Percentiles rank a stretch among this genome's conserved stretches.
Conservation (phyloP, 345 rosid species). For the Citrus mangshanensis region DNA sequence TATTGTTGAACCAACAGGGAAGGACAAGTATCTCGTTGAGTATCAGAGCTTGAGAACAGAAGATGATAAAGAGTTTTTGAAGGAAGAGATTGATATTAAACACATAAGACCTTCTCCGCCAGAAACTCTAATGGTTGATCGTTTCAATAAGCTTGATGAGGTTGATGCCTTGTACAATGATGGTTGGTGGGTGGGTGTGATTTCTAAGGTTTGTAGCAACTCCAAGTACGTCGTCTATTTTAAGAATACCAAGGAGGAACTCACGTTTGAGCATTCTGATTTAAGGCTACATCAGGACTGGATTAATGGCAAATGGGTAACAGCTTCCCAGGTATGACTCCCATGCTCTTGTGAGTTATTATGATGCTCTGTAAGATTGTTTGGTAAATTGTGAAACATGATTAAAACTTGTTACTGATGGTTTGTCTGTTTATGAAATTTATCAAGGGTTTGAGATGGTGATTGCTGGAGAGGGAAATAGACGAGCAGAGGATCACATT, state of each 20-base stretch:
- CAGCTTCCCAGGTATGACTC: slow-evolving; percentile 39
- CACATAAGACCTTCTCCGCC: slow-evolving; percentile 79
- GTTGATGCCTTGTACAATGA: slow-evolving; percentile 82
- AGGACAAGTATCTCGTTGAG: slow-evolving; percentile 52
- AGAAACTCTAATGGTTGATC: slow-evolving; percentile 27
- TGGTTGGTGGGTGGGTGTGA: slow-evolving; percentile 85
- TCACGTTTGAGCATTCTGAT: slow-evolving; percentile 52
- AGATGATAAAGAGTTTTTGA: slow-evolving; percentile 59
- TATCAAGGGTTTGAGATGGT: slow-evolving; percentile 10
- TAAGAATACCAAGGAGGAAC: slow-evolving; percentile 42
- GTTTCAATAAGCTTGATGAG: slow-evolving; percentile 55
- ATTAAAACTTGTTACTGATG: neutral
- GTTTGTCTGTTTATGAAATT: neutral
- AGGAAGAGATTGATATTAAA: slow-evolving; percentile 47
- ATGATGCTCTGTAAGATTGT: neutral
- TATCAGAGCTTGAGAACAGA: slow-evolving; percentile 62
- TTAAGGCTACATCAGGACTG: slow-evolving; percentile 78
- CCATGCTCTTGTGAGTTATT: neutral
- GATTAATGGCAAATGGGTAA: slow-evolving; percentile 68
- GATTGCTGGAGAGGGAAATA: neutral
- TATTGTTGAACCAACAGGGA: slow-evolving; percentile 42
- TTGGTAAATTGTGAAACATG: neutral
- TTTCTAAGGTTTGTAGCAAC: slow-evolving; percentile 45
- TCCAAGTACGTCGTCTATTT: slow-evolving; percentile 54
- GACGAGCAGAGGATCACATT: neutral